A percentile compares a stretch with the other conserved stretches of the same genome.
These are phyloP conservation scores for Trichoderma atroviride DNA, from an alignment of 2,329 filamentous ascomycete genomes.

Conservation along the genomic window DNA sequence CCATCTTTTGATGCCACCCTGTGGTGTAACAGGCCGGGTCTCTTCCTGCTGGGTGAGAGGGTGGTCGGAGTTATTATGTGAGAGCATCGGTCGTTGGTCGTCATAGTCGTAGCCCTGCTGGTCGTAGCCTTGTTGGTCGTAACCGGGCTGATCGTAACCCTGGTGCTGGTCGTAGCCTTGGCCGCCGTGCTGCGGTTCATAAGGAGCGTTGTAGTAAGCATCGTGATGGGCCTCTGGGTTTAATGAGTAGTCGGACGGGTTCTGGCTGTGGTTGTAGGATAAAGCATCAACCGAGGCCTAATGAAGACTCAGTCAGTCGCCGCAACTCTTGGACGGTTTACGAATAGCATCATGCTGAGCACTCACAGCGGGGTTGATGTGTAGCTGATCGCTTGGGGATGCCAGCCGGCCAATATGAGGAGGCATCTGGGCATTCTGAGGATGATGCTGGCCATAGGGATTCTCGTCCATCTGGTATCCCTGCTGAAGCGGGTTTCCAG, in stretches of 20 bases:
- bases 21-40: conserved; percentile 41
- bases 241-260: conserved; percentile 69
- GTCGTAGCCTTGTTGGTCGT: conserved; percentile 47
- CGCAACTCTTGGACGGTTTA: neutral
- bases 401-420: conserved; percentile 45
- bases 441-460: conserved; percentile 58
- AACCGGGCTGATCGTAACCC: conserved; percentile 29
- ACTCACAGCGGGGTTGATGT: conserved; percentile 82
- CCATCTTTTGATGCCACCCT: conserved; percentile 75
- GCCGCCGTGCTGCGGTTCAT: conserved; percentile 61
- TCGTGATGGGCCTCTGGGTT: conserved; percentile 87
- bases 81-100: conserved; percentile 76
- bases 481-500: conserved; percentile 70
- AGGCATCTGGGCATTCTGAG: conserved; percentile 41
- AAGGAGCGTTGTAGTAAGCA: conserved; percentile 81
- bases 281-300: conserved; percentile 59
- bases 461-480: conserved; percentile 84
- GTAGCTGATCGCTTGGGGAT: conserved; percentile 74
- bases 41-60: conserved; percentile 46
- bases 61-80: conserved; percentile 56
- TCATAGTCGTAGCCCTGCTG: conserved; percentile 66
- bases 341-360: neutral
- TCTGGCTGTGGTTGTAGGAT: conserved; percentile 50
- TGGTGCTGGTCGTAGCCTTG: conserved; percentile 41
- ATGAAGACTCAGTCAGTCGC: neutral